Conservation (phyloP, 371 early-diverging fungal species). For the Rhizopus stolonifer region DNA sequence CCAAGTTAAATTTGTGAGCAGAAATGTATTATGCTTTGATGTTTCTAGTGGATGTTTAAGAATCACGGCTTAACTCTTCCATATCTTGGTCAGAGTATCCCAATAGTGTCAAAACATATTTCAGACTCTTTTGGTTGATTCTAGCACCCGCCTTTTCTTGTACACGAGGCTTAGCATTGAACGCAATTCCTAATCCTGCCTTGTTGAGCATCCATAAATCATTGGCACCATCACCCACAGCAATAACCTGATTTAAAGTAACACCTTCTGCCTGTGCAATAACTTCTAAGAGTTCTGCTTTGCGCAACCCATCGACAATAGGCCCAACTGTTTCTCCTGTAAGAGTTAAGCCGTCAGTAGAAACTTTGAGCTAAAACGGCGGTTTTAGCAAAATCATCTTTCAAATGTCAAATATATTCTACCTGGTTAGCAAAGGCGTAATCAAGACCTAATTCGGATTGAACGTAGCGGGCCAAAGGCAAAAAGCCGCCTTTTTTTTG, state of each 20-base stretch:
- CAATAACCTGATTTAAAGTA: constrained; percentile 86
- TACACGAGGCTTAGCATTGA: constrained; percentile 96
- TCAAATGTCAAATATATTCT: constrained; percentile 3
- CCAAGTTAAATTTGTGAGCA: too few relatives aligned
- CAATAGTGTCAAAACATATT: constrained; percentile 67
- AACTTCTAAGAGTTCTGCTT: constrained; percentile 91
- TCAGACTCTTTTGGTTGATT: constrained; percentile 90
- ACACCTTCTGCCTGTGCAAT: constrained; percentile 93
- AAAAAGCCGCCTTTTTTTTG: constrained; percentile 91
- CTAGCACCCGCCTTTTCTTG: constrained; percentile 80
- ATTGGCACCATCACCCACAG: constrained; percentile 99
- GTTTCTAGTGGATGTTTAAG: neutral
- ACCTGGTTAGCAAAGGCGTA: constrained; percentile 96
- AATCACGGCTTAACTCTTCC: constrained; percentile 33
- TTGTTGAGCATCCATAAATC: constrained; percentile 97
- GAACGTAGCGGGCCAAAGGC: constrained; percentile 89
- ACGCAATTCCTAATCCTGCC: constrained; percentile 98
- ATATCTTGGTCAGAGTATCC: constrained; percentile 54
- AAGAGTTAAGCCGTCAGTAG: constrained; percentile 76
- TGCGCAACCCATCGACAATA: constrained; percentile 88
- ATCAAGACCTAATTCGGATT: constrained; percentile 86
- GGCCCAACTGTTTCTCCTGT: constrained; percentile 88
- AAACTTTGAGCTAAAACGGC: constrained; percentile 65
- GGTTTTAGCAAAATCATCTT: neutral
- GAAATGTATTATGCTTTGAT: too few relatives aligned